Conservation (phyloP, 805 yeast species). For the Tetrapisispora arboricola region DNA sequence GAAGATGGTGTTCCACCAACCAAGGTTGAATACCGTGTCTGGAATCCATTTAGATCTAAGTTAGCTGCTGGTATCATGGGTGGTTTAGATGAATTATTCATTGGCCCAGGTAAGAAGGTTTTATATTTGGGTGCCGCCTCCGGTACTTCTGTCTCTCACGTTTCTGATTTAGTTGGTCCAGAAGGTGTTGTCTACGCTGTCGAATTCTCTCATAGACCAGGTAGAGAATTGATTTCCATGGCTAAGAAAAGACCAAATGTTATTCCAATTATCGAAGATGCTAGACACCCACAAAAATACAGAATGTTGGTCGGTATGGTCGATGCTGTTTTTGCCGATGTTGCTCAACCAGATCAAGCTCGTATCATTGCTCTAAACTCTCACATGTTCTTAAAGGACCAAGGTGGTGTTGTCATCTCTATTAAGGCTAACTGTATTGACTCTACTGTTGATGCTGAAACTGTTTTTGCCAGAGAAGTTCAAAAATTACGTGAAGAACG, state of each 20-base stretch:
- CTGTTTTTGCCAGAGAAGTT: conserved; percentile 98
- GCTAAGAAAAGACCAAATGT: conserved; percentile 99
- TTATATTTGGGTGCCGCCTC: conserved; percentile 98
- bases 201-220: conserved; percentile 99
- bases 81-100: conserved; percentile 95
- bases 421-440: conserved; percentile 99
- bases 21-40: conserved; percentile 96
- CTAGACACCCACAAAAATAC: conserved; percentile 99
- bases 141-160: conserved; percentile 98
- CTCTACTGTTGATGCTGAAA: conserved; percentile 98
- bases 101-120: conserved; percentile 97
- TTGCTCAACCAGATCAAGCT: conserved; percentile 99
- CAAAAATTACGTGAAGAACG: conserved; percentile 98
- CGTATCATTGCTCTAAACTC: conserved; percentile 98
- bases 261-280: conserved; percentile 97
- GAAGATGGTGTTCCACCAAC: conserved; percentile 86
- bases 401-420: conserved; percentile 97
- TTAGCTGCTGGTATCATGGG: conserved; percentile 99
- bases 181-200: conserved; percentile 98
- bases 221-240: conserved; percentile 98
- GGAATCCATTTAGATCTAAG: conserved; percentile 99
- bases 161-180: conserved; percentile 97
- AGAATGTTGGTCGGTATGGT: conserved; percentile 99
- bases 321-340: conserved; percentile 97
- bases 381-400: conserved; percentile 94